Evolutionary conservation across 176 grass and related monocot genomes (phyloP), one percentile per base, ranked within the genome.

Genomic region (Zizania latifolia): DNA sequence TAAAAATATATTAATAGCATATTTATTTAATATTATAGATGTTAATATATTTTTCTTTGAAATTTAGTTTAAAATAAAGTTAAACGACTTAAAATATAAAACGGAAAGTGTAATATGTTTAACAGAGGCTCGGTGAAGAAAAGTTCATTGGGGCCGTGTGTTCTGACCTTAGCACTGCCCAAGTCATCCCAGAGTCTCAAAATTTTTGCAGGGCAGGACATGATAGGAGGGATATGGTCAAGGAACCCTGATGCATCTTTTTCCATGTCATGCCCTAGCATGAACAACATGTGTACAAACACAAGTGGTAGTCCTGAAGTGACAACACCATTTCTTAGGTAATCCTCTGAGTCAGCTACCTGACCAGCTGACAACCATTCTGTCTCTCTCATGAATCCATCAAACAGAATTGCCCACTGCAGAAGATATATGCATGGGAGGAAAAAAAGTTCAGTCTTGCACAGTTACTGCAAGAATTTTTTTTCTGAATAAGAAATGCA

Each of bases 151-250:
- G 1, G 17, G 17, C n/a, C n/a, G n/a, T n/a, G 4, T 17, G 0
- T 29, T 22, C 28, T 75, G 5, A 92, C 86, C 93, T 81, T 72
- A 3, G 84, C 93, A 76, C 75, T 93, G 11, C 85, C 90, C 58
- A 97, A 64, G 62, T 97, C 87, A 72, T 97, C 85, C 68, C 62
- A 84, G 17, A 97, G 90, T 6, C 90, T 78, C 14, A 93, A 69
- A 44, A 97, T 92, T 69, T 74, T 92, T 4, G 87, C 78, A 0
- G 71, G 53, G 69, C 45, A 86, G 54, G 87, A 86, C 13, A 90
- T 37, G 6, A 82, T 9, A 1, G 37, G 10, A 4, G 70, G 67
- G 8, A 60, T 40, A n/a, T 63, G 61, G 5, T 75, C 81, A 3
- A 8, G 16, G 27, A 79, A 27, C 4, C 78, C 3, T 11, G 43